Percentiles rank a stretch among this genome's conserved stretches.
phyloP scores from a whole-genome alignment of 805 yeast species.

The Komagataella kurtzmanii region DNA sequence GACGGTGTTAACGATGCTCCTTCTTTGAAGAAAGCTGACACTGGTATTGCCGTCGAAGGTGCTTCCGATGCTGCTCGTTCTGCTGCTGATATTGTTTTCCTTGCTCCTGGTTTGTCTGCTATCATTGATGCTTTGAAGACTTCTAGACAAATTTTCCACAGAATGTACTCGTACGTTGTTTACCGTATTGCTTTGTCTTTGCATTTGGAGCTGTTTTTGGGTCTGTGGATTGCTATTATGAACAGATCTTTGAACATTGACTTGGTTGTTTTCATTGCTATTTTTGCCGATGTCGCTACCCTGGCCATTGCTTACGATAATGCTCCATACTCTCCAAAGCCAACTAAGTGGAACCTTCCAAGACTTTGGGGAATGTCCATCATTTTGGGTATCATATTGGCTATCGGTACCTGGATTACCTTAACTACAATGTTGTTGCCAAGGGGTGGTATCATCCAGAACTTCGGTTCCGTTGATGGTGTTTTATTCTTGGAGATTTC shows the following conservation, averaged over 20 bases:
- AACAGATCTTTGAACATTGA: slow-evolving; percentile 79
- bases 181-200: slow-evolving; percentile 95
- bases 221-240: slow-evolving; percentile 93
- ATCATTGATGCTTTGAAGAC: slow-evolving; percentile 91
- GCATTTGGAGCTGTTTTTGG: slow-evolving; percentile 89
- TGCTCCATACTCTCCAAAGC: slow-evolving; percentile 87
- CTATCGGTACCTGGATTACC: slow-evolving; percentile 89
- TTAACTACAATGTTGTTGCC: slow-evolving; percentile 86
- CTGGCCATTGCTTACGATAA: slow-evolving; percentile 95
- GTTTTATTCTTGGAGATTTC: slow-evolving; percentile 88
- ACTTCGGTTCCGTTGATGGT: slow-evolving; percentile 92
- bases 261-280: slow-evolving; percentile 91
- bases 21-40: slow-evolving; percentile 88
- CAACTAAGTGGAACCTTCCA: slow-evolving; percentile 95
- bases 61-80: slow-evolving; percentile 95
- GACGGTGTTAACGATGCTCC: slow-evolving; percentile 99
- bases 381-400: slow-evolving; percentile 73
- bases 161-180: slow-evolving; percentile 96
- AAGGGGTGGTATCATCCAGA: slow-evolving; percentile 90
- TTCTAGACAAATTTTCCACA: slow-evolving; percentile 95
- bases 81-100: slow-evolving; percentile 92
- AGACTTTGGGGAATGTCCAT: slow-evolving; percentile 96
- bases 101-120: slow-evolving; percentile 92
- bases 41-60: slow-evolving; percentile 98
- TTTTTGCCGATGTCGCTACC: slow-evolving; percentile 95